phyloP scores from a whole-genome alignment of 2,329 filamentous ascomycete genomes.

The Fusarium redolens region DNA sequence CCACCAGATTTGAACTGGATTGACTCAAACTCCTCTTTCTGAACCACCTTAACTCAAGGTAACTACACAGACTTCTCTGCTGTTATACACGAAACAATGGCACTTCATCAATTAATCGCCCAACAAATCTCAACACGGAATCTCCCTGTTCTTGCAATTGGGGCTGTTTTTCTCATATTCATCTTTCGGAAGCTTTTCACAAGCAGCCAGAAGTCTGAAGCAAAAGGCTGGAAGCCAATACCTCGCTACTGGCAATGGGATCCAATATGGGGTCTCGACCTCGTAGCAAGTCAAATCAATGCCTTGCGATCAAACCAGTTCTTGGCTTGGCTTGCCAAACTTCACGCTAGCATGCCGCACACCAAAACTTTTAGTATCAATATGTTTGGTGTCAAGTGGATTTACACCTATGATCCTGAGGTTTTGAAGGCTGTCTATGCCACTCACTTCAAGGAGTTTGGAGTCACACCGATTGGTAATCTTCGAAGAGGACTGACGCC shows the following conservation, averaged over 20 bases:
- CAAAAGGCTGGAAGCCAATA: not conserved
- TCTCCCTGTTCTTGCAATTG: not conserved
- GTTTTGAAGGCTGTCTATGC: not conserved
- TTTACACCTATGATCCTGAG: not conserved
- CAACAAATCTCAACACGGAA: not conserved
- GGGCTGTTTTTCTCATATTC: not conserved
- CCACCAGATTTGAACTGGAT: not conserved
- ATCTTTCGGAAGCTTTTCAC: not conserved
- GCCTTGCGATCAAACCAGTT: not conserved
- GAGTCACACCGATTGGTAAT: not conserved
- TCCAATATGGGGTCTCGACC: not conserved
- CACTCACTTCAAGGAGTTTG: not conserved
- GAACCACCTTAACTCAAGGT: not conserved
- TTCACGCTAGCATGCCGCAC: not conserved
- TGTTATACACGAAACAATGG: not conserved
- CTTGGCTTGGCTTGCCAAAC: not conserved
- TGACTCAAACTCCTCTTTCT: no score
- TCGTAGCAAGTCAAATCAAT: not conserved
- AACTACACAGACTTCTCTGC: not conserved
- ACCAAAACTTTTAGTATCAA: not conserved
- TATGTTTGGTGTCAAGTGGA: not conserved
- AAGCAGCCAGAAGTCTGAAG: rapidly evolving
- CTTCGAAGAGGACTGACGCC: not conserved
- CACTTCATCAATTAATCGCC: not conserved
- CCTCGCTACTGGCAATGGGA: slow-evolving; percentile 1